Conservation (phyloP, 208 protist genomes). For the Crithidia brevicula region DNA sequence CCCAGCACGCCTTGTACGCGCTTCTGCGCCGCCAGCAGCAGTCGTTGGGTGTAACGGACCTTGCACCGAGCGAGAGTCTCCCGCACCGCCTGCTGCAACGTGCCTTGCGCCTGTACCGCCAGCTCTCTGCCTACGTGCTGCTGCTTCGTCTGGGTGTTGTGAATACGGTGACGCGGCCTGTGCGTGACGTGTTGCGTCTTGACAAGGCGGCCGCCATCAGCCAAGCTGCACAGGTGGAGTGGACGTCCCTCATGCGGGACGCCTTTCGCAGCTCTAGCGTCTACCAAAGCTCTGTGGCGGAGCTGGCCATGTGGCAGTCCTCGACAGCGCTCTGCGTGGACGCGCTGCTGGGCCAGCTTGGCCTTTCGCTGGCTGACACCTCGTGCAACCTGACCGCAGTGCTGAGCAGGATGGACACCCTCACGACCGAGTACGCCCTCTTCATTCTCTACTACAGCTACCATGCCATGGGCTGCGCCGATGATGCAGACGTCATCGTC, state of each 20-base stretch:
- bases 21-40: slow-evolving; percentile 58
- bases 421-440: slow-evolving; percentile 50
- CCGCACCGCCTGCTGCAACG: slow-evolving; percentile 46
- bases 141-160: slow-evolving; percentile 31
- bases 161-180: slow-evolving; percentile 29
- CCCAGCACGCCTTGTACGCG: slow-evolving; percentile 55
- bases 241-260: slow-evolving; percentile 42
- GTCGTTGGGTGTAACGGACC: slow-evolving; percentile 34
- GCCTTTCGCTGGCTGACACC: slow-evolving; percentile 30
- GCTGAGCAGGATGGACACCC: slow-evolving; percentile 31
- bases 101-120: slow-evolving; percentile 33
- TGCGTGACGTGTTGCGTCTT: slow-evolving; percentile 47
- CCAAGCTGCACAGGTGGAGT: slow-evolving; percentile 29
- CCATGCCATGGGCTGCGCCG: slow-evolving; percentile 7
- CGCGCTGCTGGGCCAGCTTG: slow-evolving; percentile 42
- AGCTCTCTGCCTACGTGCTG: slow-evolving; percentile 37
- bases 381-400: slow-evolving; percentile 35
- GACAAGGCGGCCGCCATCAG: slow-evolving; percentile 27
- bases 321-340: slow-evolving; percentile 60
- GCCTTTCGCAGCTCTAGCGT: slow-evolving; percentile 30
- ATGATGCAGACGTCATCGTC: not conserved
- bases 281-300: slow-evolving; percentile 23
- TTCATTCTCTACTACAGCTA: slow-evolving; percentile 69
- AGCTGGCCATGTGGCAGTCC: slow-evolving; percentile 40
- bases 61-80: slow-evolving; percentile 41